phyloP scores from a whole-genome alignment of 805 yeast genomes.

The Tetrapisispora arboricola region DNA sequence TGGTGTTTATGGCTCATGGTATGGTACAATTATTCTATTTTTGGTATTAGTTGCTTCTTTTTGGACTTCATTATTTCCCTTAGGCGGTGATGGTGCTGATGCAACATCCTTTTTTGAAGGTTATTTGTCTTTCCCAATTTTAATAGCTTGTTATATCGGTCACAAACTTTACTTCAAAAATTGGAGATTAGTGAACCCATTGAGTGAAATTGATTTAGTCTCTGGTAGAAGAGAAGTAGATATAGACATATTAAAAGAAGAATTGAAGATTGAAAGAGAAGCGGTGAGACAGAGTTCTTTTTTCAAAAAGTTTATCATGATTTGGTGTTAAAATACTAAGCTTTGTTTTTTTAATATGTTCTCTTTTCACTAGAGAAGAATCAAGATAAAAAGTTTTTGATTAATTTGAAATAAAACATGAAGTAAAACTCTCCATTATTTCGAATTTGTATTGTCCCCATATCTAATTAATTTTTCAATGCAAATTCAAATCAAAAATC shows the following conservation, averaged over 20 bases:
- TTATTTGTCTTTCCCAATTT: conserved; percentile 56
- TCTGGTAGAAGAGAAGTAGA: conserved; percentile 50
- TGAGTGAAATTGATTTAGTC: conserved; percentile 47
- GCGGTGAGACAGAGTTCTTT: conserved; percentile 33
- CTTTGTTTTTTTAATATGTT: no score
- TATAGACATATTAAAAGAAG: conserved; percentile 39
- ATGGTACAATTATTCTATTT: conserved; percentile 44
- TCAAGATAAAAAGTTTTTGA: no score
- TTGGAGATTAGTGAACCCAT: conserved; percentile 30
- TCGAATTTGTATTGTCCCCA: no score
- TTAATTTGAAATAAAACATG: no score
- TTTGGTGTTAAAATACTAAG: conserved; percentile 40
- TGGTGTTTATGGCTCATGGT: conserved; percentile 53
- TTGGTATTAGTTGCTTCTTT: conserved; percentile 60
- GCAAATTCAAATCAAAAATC: no score
- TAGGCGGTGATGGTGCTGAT: conserved; percentile 39
- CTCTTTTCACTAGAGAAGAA: no score
- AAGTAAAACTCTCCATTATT: no score
- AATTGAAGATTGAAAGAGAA: conserved; percentile 38
- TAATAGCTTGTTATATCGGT: conserved; percentile 45
- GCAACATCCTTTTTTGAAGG: conserved; percentile 53
- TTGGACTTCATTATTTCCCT: conserved; percentile 68
- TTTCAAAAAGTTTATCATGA: conserved; percentile 31
- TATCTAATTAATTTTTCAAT: no score
- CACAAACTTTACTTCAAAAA: conserved; percentile 43